Evolutionary conservation across 768 basidiomycete genomes (phyloP).

Genomic region (Boletales sp.): DNA sequence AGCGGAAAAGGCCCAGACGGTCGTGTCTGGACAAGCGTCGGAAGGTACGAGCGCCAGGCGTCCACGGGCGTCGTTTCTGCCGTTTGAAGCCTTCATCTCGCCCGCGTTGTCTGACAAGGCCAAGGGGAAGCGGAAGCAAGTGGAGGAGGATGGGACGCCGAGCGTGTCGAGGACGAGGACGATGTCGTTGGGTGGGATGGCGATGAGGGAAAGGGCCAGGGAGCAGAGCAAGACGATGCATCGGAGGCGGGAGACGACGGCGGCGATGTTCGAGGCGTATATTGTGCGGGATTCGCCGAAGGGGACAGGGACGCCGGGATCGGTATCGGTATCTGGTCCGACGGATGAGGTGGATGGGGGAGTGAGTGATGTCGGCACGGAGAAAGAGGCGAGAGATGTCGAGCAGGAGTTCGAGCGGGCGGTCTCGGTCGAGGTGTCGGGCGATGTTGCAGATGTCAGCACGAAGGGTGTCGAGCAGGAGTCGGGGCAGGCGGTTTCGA

Average conservation of each 20-base stretch:
- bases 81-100: constrained; percentile 25
- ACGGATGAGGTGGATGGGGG: background rate
- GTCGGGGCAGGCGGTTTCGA: background rate
- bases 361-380: background rate
- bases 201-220: background rate
- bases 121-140: too few species aligned
- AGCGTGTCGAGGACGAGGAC: background rate
- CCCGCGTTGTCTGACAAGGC: background rate
- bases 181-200: background rate
- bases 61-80: background rate
- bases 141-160: background rate
- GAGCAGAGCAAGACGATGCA: background rate
- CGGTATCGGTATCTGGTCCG: background rate
- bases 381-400: background rate
- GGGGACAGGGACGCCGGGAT: background rate
- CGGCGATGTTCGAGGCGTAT: constrained; percentile 15
- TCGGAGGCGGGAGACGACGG: constrained; percentile 10
- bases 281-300: constrained; percentile 11
- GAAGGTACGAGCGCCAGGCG: background rate
- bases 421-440: background rate
- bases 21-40: too few species aligned
- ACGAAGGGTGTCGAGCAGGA: too few species aligned
- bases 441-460: too few species aligned
- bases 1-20: too few species aligned
- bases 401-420: background rate